These are phyloP conservation scores for Rubus idaeus DNA, from an alignment of 306 rosid genomes.

Conservation along the genomic window DNA sequence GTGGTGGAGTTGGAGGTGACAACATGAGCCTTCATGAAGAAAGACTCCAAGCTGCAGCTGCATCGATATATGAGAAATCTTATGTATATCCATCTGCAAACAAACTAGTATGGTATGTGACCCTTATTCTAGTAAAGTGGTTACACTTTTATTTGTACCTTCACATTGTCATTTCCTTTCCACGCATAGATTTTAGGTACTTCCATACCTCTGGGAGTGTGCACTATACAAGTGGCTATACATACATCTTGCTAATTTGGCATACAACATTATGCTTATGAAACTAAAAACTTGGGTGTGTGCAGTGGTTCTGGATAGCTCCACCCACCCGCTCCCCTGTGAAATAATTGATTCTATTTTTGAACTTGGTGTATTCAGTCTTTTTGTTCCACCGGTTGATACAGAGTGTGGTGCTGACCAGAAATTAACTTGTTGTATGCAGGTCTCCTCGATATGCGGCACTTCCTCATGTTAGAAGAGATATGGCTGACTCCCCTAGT, in stretches of 20 bases:
- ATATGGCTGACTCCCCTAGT: constrained; percentile 34
- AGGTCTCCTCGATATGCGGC: constrained; percentile 66
- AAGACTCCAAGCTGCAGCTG: constrained; percentile 92
- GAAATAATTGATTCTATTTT: not conserved
- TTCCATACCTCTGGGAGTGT: not conserved
- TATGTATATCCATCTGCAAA: constrained; percentile 56
- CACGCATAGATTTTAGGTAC: not conserved
- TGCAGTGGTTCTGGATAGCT: not conserved
- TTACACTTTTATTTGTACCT: constrained; percentile 9
- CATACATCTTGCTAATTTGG: not conserved
- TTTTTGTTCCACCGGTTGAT: not conserved
- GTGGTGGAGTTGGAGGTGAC: constrained; percentile 46
- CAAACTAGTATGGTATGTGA: constrained; percentile 68
- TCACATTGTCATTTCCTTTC: not conserved
- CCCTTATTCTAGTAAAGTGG: constrained; percentile 9
- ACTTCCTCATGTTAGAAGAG: constrained; percentile 48
- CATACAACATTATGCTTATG: not conserved
- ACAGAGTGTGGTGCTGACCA: not conserved
- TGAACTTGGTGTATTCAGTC: not conserved
- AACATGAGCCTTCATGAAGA: constrained; percentile 70
- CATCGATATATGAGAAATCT: constrained; percentile 89
- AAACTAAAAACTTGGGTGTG: not conserved
- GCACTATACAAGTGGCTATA: constrained; percentile 1
- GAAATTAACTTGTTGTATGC: constrained; percentile 24
- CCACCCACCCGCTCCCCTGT: not conserved